phyloP scores from a whole-genome alignment of 208 protist species.

The Wallacemonas sp. region DNA sequence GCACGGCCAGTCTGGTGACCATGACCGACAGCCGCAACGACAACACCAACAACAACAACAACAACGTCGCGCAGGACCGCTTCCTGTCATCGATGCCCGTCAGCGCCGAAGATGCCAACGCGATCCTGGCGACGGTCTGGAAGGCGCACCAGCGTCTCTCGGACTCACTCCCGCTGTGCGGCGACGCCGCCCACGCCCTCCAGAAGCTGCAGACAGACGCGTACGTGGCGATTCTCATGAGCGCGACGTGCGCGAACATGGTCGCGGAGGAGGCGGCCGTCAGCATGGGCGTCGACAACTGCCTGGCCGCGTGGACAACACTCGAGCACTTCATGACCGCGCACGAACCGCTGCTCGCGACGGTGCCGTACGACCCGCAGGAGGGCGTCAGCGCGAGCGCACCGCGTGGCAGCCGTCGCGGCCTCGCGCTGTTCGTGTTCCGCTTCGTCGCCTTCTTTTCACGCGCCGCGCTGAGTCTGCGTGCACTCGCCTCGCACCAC shows the following conservation, averaged over 20 bases:
- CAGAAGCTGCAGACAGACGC: neutral
- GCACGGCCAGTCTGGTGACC: neutral
- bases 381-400: neutral
- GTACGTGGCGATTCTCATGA: neutral
- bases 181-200: neutral
- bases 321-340: neutral
- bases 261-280: neutral
- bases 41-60: neutral
- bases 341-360: neutral
- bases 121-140: neutral
- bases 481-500: neutral
- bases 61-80: no score
- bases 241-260: neutral
- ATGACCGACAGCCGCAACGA: no score
- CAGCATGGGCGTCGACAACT: neutral
- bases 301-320: neutral
- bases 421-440: neutral
- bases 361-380: neutral
- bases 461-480: neutral
- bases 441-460: neutral
- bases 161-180: neutral
- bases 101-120: neutral
- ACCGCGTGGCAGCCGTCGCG: neutral
- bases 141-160: neutral
- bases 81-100: no score